These are phyloP conservation scores for Excoecaria cochinchinensis DNA, from an alignment of 345 rosid genomes.

Conservation along the genomic window DNA sequence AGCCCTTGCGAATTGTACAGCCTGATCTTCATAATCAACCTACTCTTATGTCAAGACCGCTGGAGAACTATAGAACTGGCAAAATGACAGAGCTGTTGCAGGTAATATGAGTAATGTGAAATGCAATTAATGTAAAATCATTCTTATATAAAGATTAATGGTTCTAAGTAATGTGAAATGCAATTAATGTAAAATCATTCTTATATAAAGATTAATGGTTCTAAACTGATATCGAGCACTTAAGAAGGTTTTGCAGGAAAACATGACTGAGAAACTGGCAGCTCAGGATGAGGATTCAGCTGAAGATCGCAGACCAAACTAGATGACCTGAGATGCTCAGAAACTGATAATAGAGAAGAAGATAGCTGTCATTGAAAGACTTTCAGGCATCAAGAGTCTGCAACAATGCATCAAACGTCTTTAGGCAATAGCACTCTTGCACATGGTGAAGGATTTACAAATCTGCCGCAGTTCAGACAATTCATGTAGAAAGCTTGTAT, in stretches of 20 bases:
- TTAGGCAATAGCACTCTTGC: neutral
- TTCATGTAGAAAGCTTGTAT: neutral
- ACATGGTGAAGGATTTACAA: neutral
- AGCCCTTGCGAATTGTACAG: conserved; percentile 59
- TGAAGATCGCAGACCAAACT: conserved; percentile 8
- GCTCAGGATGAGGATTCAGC: conserved; percentile 23
- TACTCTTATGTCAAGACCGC: conserved; percentile 42
- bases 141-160: no score
- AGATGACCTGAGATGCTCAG: conserved; percentile 5
- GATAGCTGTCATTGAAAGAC: conserved; percentile 13
- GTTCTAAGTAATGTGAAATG: neutral
- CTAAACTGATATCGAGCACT: conserved; percentile 1
- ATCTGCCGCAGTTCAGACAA: neutral
- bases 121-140: neutral
- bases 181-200: neutral
- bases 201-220: no score
- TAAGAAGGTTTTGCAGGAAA: conserved; percentile 84
- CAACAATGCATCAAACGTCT: neutral
- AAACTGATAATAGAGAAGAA: conserved; percentile 15
- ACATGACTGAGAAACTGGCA: conserved; percentile 50
- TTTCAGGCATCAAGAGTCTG: conserved; percentile 4
- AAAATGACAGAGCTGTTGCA: conserved; percentile 86
- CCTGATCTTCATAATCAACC: conserved; percentile 38
- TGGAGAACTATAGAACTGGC: conserved; percentile 57
- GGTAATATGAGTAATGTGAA: conserved; percentile 37